Evolutionary conservation across 176 grass and related monocot genomes (phyloP).

Genomic region (Zoysia japonica): DNA sequence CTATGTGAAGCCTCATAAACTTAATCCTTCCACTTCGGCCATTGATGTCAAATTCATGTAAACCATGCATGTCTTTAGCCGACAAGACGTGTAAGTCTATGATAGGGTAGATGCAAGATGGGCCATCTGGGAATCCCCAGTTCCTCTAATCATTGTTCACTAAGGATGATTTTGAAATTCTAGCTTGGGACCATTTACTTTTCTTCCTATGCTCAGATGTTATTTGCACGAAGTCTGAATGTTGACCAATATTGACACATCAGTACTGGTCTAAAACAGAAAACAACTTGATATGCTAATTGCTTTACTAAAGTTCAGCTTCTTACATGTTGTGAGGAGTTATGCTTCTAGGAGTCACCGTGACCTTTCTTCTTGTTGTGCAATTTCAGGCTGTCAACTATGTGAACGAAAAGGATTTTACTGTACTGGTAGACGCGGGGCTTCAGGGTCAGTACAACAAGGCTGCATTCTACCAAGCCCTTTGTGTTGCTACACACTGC

Average conservation of each 20-base stretch:
- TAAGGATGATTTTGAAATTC: slow-evolving; percentile 15
- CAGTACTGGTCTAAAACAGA: not conserved
- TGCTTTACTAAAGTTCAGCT: not conserved
- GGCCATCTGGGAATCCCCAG: not conserved
- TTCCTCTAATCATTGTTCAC: not conserved
- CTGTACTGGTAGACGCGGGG: not conserved
- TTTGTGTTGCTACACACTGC: slow-evolving; percentile 40
- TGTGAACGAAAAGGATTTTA: too few relatives aligned
- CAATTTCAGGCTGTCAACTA: slow-evolving; percentile 29
- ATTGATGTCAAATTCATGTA: not conserved
- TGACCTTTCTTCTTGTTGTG: slow-evolving; percentile 29
- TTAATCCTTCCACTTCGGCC: not conserved
- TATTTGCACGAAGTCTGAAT: not conserved
- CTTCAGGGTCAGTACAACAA: slow-evolving; percentile 24
- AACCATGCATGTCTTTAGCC: not conserved
- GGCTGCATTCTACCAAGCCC: slow-evolving; percentile 3
- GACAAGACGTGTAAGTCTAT: not conserved
- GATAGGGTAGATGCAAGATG: not conserved
- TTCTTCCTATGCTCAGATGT: not conserved
- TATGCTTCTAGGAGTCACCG: not conserved
- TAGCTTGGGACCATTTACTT: not conserved
- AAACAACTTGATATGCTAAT: not conserved
- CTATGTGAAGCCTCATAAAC: not conserved
- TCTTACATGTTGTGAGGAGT: not conserved
- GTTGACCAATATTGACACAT: not conserved